Conservation (phyloP, 2,329 filamentous ascomycete species). For the Scolecobasidium constrictum region DNA sequence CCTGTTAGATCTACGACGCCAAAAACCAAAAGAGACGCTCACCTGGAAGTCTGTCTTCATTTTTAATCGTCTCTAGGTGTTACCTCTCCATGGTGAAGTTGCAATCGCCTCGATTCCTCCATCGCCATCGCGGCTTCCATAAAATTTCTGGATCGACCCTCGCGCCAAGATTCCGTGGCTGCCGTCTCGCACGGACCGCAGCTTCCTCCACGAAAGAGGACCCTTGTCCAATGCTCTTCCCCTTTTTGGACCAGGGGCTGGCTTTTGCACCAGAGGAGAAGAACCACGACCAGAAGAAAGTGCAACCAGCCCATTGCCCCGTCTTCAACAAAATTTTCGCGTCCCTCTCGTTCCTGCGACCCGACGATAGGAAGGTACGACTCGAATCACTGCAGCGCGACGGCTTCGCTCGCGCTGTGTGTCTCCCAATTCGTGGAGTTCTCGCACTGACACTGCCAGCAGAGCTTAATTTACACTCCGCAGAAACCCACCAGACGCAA, state of each 20-base stretch:
- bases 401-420: too few species aligned
- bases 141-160: not conserved
- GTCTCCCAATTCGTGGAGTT: too few species aligned
- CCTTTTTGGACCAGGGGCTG: not conserved
- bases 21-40: slow-evolving; percentile 15
- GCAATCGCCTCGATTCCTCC: not conserved
- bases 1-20: slow-evolving; percentile 16
- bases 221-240: not conserved
- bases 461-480: not conserved
- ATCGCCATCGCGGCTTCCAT: not conserved
- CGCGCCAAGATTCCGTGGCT: not conserved
- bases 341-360: too few species aligned
- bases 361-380: too few species aligned
- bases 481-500: not conserved
- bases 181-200: not conserved
- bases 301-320: too few species aligned
- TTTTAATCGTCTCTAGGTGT: slow-evolving; percentile 15
- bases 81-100: not conserved
- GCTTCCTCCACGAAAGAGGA: not conserved
- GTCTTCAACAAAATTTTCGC: too few species aligned
- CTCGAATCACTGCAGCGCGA: too few species aligned
- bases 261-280: not conserved
- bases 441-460: too few species aligned
- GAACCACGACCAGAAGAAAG: not conserved
- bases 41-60: slow-evolving; percentile 99